These are phyloP conservation scores for Isatis lusitanica DNA, from an alignment of 441 rosid genomes.

Conservation along the genomic window DNA sequence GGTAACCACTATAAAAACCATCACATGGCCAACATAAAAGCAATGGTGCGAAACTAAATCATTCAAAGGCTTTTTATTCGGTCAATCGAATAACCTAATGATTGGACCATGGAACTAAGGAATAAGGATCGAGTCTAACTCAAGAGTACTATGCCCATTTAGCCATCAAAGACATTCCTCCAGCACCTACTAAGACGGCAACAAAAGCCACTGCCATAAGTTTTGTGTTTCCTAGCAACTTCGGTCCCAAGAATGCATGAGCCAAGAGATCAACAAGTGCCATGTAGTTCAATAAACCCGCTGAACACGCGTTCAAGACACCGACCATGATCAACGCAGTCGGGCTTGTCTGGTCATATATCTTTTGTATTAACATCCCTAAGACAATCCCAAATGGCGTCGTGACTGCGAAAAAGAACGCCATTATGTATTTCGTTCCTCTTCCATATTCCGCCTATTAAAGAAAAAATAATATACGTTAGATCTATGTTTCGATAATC, in stretches of 20 bases:
- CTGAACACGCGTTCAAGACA: slow-evolving; percentile 41
- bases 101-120: not conserved
- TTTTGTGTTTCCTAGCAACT: slow-evolving; percentile 38
- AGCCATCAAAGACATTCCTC: slow-evolving; percentile 54
- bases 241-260: slow-evolving; percentile 45
- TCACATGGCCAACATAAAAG: no score
- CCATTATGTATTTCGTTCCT: not conserved
- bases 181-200: slow-evolving; percentile 46
- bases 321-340: slow-evolving; percentile 37
- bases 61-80: no score
- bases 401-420: slow-evolving; percentile 8
- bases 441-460: slow-evolving; percentile 11
- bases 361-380: slow-evolving; percentile 16
- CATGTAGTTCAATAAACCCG: slow-evolving; percentile 46
- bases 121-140: not conserved
- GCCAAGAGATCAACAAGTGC: slow-evolving; percentile 46
- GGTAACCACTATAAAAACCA: no score
- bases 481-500: no score
- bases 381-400: slow-evolving; percentile 24
- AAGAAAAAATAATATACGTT: not conserved
- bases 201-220: slow-evolving; percentile 36
- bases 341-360: slow-evolving; percentile 18
- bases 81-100: not conserved
- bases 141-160: slow-evolving; percentile 45
- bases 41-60: no score